Conservation (phyloP, 352 stramenopile genomes). For the Phytophthora sp. region DNA sequence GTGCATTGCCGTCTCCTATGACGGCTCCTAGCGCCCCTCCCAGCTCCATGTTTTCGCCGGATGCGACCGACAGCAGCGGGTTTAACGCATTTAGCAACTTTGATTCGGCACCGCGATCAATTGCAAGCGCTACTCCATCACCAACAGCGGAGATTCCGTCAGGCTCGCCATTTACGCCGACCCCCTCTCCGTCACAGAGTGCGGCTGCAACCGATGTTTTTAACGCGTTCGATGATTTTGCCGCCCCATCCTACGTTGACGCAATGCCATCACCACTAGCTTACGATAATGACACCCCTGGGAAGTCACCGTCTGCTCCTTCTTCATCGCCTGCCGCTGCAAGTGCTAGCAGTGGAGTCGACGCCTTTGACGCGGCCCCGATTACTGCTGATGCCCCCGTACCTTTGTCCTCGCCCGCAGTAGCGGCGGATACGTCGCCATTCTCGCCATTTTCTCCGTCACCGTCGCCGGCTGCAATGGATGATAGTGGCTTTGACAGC, state of each 20-base stretch:
- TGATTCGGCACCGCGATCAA: conserved; percentile 37
- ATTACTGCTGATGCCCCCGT: neutral
- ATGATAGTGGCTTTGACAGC: conserved; percentile 19
- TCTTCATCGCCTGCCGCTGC: conserved; percentile 18
- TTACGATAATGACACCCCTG: conserved; percentile 1
- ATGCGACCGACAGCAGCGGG: conserved; percentile 39
- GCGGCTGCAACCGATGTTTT: conserved; percentile 21
- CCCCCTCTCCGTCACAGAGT: conserved; percentile 25
- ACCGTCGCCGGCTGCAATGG: conserved; percentile 22
- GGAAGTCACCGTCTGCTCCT: conserved; percentile 19
- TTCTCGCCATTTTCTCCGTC: conserved; percentile 38
- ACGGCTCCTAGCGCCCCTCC: conserved; percentile 24
- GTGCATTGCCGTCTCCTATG: conserved; percentile 14
- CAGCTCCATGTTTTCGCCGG: conserved; percentile 35
- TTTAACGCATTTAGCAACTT: conserved; percentile 48
- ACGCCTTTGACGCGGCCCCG: conserved; percentile 16
- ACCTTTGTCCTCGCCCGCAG: conserved; percentile 4
- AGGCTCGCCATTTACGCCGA: conserved; percentile 29
- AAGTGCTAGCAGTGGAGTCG: conserved; percentile 23
- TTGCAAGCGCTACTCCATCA: conserved; percentile 24
- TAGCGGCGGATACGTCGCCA: conserved; percentile 13
- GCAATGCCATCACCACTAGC: conserved; percentile 6
- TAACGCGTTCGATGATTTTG: conserved; percentile 32
- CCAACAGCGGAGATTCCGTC: conserved; percentile 21
- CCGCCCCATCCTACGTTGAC: conserved; percentile 4